phyloP scores from a whole-genome alignment of 208 protist genomes.

The Trypanosoma rangeli region DNA sequence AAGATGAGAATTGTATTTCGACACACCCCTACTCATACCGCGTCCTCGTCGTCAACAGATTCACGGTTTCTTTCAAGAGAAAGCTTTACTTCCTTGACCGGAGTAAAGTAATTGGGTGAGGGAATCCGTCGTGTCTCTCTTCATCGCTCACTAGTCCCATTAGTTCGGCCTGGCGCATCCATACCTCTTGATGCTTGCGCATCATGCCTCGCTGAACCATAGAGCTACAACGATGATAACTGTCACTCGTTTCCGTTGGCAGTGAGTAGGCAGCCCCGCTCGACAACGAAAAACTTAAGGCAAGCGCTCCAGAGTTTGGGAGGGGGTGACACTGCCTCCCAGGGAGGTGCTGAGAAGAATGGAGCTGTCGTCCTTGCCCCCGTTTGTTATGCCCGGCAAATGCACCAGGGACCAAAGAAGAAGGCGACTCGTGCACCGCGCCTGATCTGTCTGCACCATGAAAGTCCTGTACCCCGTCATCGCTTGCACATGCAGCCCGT shows the following conservation, averaged over 20 bases:
- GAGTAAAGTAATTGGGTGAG: background rate
- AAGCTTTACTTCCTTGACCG: background rate
- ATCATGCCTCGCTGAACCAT: constrained; percentile 10
- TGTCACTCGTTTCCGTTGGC: background rate
- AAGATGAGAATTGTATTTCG: background rate
- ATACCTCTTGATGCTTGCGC: constrained; percentile 21
- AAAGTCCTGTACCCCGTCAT: background rate
- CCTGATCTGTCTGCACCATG: background rate
- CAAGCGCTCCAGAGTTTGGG: background rate
- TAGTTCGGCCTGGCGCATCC: constrained; percentile 15
- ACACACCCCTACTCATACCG: background rate
- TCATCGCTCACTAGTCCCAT: constrained; percentile 17
- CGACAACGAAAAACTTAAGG: constrained; percentile 1
- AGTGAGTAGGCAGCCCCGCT: constrained; percentile 2
- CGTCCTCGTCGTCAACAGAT: background rate
- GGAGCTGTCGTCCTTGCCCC: background rate
- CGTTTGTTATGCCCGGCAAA: background rate
- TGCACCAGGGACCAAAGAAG: background rate
- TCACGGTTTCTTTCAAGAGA: background rate
- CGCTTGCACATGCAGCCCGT: background rate
- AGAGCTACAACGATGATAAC: background rate
- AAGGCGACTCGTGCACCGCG: background rate
- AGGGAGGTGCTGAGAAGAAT: background rate
- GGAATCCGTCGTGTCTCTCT: background rate
- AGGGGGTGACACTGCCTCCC: background rate